Conservation (phyloP, 129 eudicot genomes). For the Artemisia annua region DNA sequence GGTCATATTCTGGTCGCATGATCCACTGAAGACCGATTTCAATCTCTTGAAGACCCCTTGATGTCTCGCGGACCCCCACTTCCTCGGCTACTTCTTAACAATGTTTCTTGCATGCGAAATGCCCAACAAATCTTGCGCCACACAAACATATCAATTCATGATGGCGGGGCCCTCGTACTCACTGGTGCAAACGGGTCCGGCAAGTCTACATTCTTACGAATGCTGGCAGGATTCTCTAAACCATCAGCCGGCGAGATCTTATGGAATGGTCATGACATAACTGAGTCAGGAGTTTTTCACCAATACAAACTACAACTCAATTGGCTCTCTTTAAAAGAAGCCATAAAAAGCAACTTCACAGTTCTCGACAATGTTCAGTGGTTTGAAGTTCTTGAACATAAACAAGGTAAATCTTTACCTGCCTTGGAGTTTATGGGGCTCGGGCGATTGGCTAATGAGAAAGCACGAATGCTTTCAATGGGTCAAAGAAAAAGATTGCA, state of each 20-base stretch:
- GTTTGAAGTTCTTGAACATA: slow-evolving; percentile 91
- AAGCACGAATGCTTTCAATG: slow-evolving; percentile 92
- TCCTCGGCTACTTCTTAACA: slow-evolving; percentile 81
- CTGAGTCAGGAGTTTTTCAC: slow-evolving; percentile 77
- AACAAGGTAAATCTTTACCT: slow-evolving; percentile 71
- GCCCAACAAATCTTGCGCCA: slow-evolving; percentile 96
- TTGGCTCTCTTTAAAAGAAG: slow-evolving; percentile 93
- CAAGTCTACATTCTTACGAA: slow-evolving; percentile 76
- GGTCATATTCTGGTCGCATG: slow-evolving; percentile 19
- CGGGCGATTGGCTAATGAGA: slow-evolving; percentile 74
- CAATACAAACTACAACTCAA: slow-evolving; percentile 95
- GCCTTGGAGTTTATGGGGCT: slow-evolving; percentile 94
- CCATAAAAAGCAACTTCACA: slow-evolving; percentile 66
- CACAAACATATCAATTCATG: slow-evolving; percentile 80
- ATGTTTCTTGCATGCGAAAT: slow-evolving; percentile 96
- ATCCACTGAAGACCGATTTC: slow-evolving; percentile 7
- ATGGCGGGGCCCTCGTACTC: slow-evolving; percentile 83
- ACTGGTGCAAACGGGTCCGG: slow-evolving; percentile 95
- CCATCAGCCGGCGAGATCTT: slow-evolving; percentile 90
- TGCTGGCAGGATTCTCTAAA: slow-evolving; percentile 81
- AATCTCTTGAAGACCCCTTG: neutral
- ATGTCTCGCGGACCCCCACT: slow-evolving; percentile 74
- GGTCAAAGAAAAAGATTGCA: slow-evolving; percentile 92
- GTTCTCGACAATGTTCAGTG: slow-evolving; percentile 90
- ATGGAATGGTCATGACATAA: slow-evolving; percentile 90